Evolutionary conservation across 768 basidiomycete genomes (phyloP), one percentile per base, ranked within the genome.

Genomic region (Russula vinacea): DNA sequence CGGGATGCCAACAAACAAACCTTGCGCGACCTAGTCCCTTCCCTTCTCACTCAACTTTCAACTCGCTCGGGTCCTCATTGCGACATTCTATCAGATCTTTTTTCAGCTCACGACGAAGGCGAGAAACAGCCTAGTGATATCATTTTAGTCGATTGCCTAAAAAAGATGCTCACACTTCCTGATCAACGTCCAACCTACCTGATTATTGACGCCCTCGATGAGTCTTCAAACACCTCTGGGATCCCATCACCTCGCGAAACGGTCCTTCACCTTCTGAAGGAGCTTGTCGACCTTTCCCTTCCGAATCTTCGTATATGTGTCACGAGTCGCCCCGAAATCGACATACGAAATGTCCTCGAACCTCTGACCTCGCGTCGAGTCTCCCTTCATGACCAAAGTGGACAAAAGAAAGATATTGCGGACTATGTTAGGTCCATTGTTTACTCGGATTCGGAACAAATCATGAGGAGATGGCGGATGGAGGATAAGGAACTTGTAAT

Each of bases 31-130:
- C n/a, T 64, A 5, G 19, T 59, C 32, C 1, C 10, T 33, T 64
- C 62, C 11, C 50, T 64, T 22, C 56, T 57, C 33, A 51, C 29
- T 2, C 62, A 63, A n/a, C n/a, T 63, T 14, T 56, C 45, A 1
- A 19, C 24, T 26, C 9, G 3, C 40, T 64, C 50, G 16, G 14
- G 6, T n/a, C 24, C 32, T 13, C 42, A 32, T 35, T 54, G 49
- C 13, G 5, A 52, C 11, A 44, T 54, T 3, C 29, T 64, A 9
- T 45, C 32, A 8, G 9, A 24, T 22, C 50, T 64, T 14, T 59
- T 40, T 29, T 35, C 0, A 0, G 17, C 13, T 6, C 50, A 58
- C 13, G 4, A 32, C 5, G 11, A 14, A 0, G 47, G 61, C 55
- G 9, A 16, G 13, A n/a, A 11, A 3, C 33, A 24, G 1, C 62